These are phyloP conservation scores for Triticum timopheevii DNA, from an alignment of 176 grass and related monocot genomes.

Conservation along the genomic window DNA sequence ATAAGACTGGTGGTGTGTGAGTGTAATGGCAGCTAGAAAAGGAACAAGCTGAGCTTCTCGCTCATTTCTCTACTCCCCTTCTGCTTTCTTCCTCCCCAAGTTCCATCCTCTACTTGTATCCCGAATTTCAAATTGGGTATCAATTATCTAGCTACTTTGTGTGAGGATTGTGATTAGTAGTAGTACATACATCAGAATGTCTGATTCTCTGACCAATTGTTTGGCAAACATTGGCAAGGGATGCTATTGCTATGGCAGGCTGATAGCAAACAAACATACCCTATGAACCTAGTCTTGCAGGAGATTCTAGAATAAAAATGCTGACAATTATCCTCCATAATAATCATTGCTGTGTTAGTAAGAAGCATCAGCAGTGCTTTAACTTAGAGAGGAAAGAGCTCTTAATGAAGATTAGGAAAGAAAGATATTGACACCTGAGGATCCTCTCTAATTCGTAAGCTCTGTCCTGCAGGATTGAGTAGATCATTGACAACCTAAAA, in stretches of 20 bases:
- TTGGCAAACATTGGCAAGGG: neutral
- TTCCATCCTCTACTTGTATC: no score
- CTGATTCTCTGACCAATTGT: neutral
- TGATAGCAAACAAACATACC: neutral
- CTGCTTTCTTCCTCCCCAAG: no score
- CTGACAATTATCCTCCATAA: neutral
- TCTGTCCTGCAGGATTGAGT: constrained; percentile 96
- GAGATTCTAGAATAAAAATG: neutral
- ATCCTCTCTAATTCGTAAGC: constrained; percentile 96
- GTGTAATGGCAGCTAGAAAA: no score
- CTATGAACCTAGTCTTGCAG: neutral
- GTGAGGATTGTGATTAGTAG: no score
- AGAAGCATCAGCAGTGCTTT: neutral
- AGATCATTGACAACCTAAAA: constrained; percentile 97
- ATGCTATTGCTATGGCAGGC: neutral
- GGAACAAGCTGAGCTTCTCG: no score
- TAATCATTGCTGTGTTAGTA: constrained; percentile 23
- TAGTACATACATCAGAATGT: neutral
- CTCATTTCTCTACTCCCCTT: no score
- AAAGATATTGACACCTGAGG: constrained; percentile 63
- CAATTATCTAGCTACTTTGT: no score
- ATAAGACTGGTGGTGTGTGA: no score
- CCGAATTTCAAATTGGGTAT: no score
- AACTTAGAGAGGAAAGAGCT: neutral
- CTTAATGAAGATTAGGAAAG: constrained; percentile 15